Evolutionary conservation across 345 rosid genomes (phyloP), one percentile per base, ranked within the genome.

Genomic region (Rhizophora apiculata): DNA sequence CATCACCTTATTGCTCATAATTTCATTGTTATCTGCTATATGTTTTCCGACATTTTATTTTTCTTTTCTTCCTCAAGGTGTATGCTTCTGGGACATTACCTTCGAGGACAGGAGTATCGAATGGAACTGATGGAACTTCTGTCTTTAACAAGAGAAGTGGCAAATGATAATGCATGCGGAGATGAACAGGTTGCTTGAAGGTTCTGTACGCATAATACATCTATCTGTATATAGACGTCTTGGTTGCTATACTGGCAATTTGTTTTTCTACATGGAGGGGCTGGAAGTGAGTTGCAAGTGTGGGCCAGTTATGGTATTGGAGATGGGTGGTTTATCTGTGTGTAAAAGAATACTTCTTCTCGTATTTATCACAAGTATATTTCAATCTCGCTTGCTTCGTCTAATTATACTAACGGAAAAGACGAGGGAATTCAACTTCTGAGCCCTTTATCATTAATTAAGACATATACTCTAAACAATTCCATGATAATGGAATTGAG

Each of bases 11-110:
- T n/a, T 8, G 27, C 29, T 22, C 11, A 22, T 55, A 22, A n/a
- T 10, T 55, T 8, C 27, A 22, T 55, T 55, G 15, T 55, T 55
- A n/a, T 55, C 59, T 26, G 27, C 27, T 8, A 22, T 55, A 2
- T 55, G 59, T 55, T 55, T 55, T 22, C 27, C 2, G 4, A 10
- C 15, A 39, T 56, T 13, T 56, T 53, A 53, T 57, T 51, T 16
- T 27, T 20, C 56, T 64, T n/a, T 32, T 48, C n/a, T 34, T 37
- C 1, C 39, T 43, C 36, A 63, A 94, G 98, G 98, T 94, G 95
- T 76, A 91, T 94, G 95, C 82, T 94, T 52, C 61, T 94, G 82
- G 97, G 97, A 73, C 98, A 94, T 78, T 85, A 89, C 74, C 88
- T 94, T 21, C 84, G 97, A 82, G 98, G 98, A 63, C 82, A 91